These are phyloP conservation scores for Inga leiocalycina DNA, from an alignment of 306 rosid genomes.

Conservation along the genomic window DNA sequence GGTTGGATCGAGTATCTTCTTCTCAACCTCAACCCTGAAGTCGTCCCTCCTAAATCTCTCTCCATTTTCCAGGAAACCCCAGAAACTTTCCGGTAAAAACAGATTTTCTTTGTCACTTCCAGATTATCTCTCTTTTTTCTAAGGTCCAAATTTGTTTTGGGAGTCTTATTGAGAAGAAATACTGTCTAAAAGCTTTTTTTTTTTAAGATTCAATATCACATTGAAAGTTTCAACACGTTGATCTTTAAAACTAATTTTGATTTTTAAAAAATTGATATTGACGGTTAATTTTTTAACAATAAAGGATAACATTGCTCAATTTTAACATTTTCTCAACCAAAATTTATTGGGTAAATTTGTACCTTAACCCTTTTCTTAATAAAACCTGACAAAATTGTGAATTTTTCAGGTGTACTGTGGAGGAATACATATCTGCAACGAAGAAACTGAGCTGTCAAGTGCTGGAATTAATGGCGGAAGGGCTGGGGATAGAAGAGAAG, in stretches of 20 bases:
- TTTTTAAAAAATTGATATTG: too few species aligned
- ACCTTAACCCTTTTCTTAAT: too few species aligned
- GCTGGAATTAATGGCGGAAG: slow-evolving; percentile 69
- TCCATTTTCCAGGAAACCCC: slow-evolving; percentile 46
- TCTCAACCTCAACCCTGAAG: slow-evolving; percentile 57
- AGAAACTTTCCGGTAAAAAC: slow-evolving; percentile 49
- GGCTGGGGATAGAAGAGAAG: slow-evolving; percentile 49
- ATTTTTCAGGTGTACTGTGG: slow-evolving; percentile 46
- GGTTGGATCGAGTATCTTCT: slow-evolving; percentile 88
- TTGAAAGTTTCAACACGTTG: too few species aligned
- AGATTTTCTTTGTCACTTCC: neutral
- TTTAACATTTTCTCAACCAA: too few species aligned
- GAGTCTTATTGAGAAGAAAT: too few species aligned
- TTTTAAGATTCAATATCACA: too few species aligned
- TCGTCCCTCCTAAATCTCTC: slow-evolving; percentile 45
- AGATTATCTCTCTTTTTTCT: neutral
- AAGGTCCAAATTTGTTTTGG: too few species aligned
- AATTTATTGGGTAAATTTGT: too few species aligned
- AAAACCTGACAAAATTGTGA: neutral
- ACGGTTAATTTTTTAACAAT: too few species aligned
- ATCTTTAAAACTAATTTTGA: too few species aligned
- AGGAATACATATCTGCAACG: slow-evolving; percentile 47
- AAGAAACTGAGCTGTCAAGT: slow-evolving; percentile 51
- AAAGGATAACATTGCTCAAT: too few species aligned
- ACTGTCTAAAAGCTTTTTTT: too few species aligned